Conservation (phyloP, 495 filamentous ascomycete species). For the Aspergillus nidulans region DNA sequence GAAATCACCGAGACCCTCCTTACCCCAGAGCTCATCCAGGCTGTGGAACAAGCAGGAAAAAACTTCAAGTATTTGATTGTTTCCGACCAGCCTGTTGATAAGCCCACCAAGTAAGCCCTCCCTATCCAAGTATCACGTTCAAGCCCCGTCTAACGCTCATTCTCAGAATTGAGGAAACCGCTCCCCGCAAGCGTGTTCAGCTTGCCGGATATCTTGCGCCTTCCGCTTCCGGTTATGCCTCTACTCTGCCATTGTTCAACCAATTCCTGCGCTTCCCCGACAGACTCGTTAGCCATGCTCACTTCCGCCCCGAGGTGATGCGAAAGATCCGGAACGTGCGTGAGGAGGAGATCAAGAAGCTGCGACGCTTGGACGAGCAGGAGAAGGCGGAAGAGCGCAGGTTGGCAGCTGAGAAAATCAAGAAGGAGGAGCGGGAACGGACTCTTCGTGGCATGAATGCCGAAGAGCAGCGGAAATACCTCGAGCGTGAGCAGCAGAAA, state of each 20-base stretch:
- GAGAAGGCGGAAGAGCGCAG: conserved; percentile 89
- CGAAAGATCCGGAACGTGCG: conserved; percentile 76
- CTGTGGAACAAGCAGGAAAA: conserved; percentile 75
- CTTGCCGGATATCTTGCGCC: conserved; percentile 70
- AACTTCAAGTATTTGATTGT: conserved; percentile 83
- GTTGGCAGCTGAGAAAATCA: conserved; percentile 71
- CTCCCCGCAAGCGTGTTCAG: conserved; percentile 79
- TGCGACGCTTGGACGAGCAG: conserved; percentile 79
- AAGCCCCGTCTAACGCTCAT: not conserved
- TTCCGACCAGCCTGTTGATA: conserved; percentile 85
- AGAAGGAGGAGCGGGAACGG: conserved; percentile 89
- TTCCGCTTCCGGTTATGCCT: conserved; percentile 50
- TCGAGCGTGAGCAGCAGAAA: conserved; percentile 87
- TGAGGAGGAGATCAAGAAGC: conserved; percentile 76
- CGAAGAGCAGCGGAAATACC: conserved; percentile 90
- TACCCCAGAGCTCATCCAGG: conserved; percentile 77
- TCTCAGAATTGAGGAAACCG: conserved; percentile 76
- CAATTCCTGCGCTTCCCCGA: conserved; percentile 85
- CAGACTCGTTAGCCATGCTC: conserved; percentile 65
- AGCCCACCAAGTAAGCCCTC: conserved; percentile 71
- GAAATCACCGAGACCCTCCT: conserved; percentile 88
- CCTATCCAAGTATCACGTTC: conserved; percentile 14
- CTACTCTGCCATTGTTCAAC: conserved; percentile 69
- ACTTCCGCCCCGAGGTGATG: conserved; percentile 84
- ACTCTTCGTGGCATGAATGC: conserved; percentile 78